These are phyloP conservation scores for Begonia fuchsioides DNA, from an alignment of 306 rosid species.

Conservation along the genomic window DNA sequence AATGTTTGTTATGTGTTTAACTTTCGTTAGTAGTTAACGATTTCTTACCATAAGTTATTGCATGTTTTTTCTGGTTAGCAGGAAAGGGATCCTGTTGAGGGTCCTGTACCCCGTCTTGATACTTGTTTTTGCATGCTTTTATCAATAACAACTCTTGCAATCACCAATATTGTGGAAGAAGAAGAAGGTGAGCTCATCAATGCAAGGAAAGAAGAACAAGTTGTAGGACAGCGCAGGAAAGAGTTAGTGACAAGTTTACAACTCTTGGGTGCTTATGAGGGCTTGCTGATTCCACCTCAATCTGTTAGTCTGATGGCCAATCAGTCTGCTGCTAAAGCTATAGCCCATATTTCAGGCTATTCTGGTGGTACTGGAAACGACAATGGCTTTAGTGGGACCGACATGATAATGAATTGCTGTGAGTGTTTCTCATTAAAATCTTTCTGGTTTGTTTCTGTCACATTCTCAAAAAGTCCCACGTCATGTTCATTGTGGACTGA, in stretches of 20 bases:
- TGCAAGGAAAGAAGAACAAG: conserved; percentile 36
- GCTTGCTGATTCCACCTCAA: conserved; percentile 58
- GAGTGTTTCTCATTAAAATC: conserved; percentile 19
- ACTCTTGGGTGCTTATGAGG: conserved; percentile 54
- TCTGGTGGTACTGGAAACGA: conserved; percentile 34
- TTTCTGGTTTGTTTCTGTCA: no score
- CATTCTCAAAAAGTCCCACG: no score
- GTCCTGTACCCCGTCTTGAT: conserved; percentile 71
- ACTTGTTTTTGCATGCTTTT: conserved; percentile 72
- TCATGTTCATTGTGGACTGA: no score
- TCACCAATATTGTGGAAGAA: conserved; percentile 62
- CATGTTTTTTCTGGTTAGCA: conserved; percentile 12
- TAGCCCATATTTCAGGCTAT: conserved; percentile 45
- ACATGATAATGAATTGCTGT: conserved; percentile 53
- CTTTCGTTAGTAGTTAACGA: no score
- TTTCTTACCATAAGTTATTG: no score
- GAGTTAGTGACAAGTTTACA: conserved; percentile 63
- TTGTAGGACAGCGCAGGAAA: conserved; percentile 42
- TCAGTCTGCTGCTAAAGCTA: conserved; percentile 88
- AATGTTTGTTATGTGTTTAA: no score
- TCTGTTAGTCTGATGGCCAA: conserved; percentile 43
- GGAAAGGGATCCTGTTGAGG: conserved; percentile 73
- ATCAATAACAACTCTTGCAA: conserved; percentile 54
- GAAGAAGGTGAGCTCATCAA: conserved; percentile 64
- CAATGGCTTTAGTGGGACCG: conserved; percentile 31